Conservation (phyloP, 2,329 filamentous ascomycete species). For the Paraphoma sp. region DNA sequence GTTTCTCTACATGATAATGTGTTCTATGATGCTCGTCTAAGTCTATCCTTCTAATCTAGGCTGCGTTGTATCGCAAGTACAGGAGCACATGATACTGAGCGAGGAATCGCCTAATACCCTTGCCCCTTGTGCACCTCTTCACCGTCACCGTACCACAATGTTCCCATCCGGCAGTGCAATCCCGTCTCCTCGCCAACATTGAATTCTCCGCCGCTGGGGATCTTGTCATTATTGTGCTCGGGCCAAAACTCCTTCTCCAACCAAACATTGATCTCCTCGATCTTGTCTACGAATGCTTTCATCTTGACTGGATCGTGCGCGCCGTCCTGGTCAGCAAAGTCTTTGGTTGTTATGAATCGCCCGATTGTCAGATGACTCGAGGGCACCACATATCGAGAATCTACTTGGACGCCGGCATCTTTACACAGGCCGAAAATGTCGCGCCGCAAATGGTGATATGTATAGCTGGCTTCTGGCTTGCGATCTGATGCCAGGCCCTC, state of each 20-base stretch:
- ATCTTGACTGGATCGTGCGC: conserved; percentile 63
- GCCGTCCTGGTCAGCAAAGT: conserved; percentile 54
- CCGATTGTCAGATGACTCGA: conserved; percentile 89
- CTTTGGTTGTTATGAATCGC: conserved; percentile 74
- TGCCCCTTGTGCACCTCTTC: conserved; percentile 66
- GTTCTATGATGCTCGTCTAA: too few species aligned
- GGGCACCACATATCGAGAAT: conserved; percentile 84
- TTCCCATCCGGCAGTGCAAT: conserved; percentile 75
- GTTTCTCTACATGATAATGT: too few species aligned
- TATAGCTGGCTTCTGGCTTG: conserved; percentile 66
- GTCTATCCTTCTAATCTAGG: too few species aligned
- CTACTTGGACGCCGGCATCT: conserved; percentile 71
- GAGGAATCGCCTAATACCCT: conserved; percentile 47
- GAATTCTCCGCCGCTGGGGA: conserved; percentile 72
- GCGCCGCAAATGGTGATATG: conserved; percentile 87
- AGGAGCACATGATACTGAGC: too few species aligned
- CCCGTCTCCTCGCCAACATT: conserved; percentile 85
- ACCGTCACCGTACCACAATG: conserved; percentile 78
- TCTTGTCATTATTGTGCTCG: conserved; percentile 45
- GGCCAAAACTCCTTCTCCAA: conserved; percentile 76
- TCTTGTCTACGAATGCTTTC: conserved; percentile 67
- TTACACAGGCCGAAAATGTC: conserved; percentile 73
- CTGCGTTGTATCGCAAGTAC: too few species aligned
- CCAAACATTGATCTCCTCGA: conserved; percentile 81
- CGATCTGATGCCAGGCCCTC: conserved; percentile 55